Evolutionary conservation across 441 rosid species (phyloP), one percentile per base, ranked within the genome.

Genomic region (Adansonia rubrostipa): DNA sequence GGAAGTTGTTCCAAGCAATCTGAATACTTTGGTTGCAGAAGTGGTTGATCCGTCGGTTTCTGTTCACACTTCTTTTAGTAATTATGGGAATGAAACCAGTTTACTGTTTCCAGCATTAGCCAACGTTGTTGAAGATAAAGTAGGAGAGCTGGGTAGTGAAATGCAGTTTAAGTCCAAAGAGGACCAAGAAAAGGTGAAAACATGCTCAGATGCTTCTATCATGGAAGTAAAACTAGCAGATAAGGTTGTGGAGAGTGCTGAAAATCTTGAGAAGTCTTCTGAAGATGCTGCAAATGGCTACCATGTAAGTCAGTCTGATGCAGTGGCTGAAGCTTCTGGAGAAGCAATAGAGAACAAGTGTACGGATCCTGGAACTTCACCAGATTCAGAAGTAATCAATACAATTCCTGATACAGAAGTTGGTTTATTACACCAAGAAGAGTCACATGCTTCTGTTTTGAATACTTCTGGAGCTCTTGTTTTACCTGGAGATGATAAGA

Each of bases 371-470:
- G 98, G 91, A 87, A 93, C 98, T 81, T 96, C 99, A 78, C 99
- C 99, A 19, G 99, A 96, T 89, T 96, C 99, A n/a, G 99, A 96
- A 90, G 98, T 94, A 66, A 92, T 93, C 58, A 92, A 93, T 89
- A 57, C 82, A 79, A 85, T 84, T 84, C 90, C 94, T 78, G 98
- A 89, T 79, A 71, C 85, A 66, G 89, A 87, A 78, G 84, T 74
- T 66, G 80, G 80, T 80, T 81, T 82, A 77, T 83, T 84, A 77
- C 85, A 75, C 75, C 84, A 77, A 85, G 93, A 82, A 80, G 86
- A 74, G 79, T 80, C 78, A 61, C 86, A 75, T 47, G 80, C 75
- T 84, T 62, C 75, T 75, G 82, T 65, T 87, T 86, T 82, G 82
- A 82, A 80, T 78, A 76, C 84, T 77, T 78, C 88, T 42, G 85